Conservation (phyloP, 208 protist species). For the Acanthamoeba rhysodes region DNA sequence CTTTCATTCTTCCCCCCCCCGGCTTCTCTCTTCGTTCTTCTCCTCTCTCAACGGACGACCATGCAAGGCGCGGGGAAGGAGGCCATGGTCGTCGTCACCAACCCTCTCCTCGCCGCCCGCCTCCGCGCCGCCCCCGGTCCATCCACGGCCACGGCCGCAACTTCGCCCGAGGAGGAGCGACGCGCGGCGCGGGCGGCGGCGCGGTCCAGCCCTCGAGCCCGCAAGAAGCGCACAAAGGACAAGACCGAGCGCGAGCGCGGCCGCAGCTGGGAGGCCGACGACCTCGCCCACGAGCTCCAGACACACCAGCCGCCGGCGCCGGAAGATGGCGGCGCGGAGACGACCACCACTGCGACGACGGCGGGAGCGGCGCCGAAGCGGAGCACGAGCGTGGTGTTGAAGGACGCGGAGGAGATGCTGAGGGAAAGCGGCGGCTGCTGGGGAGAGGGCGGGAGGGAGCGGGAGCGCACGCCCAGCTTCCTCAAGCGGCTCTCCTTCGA, state of each 20-base stretch:
- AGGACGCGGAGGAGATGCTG: background rate
- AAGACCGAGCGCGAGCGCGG: background rate
- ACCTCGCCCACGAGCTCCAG: background rate
- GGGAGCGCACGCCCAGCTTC: background rate
- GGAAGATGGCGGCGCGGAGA: background rate
- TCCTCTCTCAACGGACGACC: background rate
- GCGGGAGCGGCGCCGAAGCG: background rate
- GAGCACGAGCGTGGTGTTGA: background rate
- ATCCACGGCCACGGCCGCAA: too few species aligned
- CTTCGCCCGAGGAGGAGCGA: background rate
- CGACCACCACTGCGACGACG: background rate
- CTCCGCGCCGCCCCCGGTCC: background rate
- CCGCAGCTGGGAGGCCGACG: slow-evolving; percentile 43
- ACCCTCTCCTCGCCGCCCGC: slow-evolving; percentile 20
- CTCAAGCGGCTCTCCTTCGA: slow-evolving; percentile 56
- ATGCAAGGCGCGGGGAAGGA: slow-evolving; percentile 30
- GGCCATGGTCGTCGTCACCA: slow-evolving; percentile 27
- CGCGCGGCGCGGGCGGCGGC: background rate
- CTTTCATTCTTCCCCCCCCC: background rate
- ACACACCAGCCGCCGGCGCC: background rate
- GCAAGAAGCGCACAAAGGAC: background rate
- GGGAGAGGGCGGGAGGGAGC: background rate
- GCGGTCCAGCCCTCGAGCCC: background rate
- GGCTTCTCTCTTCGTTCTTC: background rate
- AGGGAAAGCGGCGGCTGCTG: background rate